phyloP scores from a whole-genome alignment of 1,284 basidiomycete genomes.

The Clitocybe nebularis region DNA sequence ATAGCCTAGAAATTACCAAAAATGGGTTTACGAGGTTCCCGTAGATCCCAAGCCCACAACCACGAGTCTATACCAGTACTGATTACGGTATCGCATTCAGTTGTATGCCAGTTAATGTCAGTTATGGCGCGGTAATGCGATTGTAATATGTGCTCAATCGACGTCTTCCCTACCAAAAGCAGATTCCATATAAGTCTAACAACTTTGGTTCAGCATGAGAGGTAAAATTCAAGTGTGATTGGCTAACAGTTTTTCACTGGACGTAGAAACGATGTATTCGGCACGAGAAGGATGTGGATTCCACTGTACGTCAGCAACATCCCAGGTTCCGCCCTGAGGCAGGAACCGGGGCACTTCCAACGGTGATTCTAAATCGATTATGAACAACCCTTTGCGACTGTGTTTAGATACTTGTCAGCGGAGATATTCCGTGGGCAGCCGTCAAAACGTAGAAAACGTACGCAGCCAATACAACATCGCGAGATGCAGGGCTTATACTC shows the following conservation, averaged over 20 bases:
- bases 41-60: conserved; percentile 88
- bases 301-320: conserved; percentile 97
- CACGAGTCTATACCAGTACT: conserved; percentile 80
- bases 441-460: conserved; percentile 32
- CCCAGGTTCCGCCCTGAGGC: conserved; percentile 95
- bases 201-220: background rate
- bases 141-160: conserved; percentile 77
- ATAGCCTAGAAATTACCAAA: conserved; percentile 43
- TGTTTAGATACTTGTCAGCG: background rate
- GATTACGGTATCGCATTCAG: conserved; percentile 72
- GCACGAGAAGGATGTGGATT: conserved; percentile 84
- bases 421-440: background rate
- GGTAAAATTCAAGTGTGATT: too few species aligned
- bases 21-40: conserved; percentile 58
- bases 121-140: conserved; percentile 92
- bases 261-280: conserved; percentile 93
- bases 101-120: conserved; percentile 94
- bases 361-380: conserved; percentile 90
- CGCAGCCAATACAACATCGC: conserved; percentile 80
- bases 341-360: conserved; percentile 88
- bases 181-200: conserved; percentile 93
- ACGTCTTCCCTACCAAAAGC: conserved; percentile 61
- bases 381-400: conserved; percentile 91
- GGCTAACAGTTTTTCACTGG: conserved; percentile 86
- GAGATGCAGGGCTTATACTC: conserved; percentile 76